These are phyloP conservation scores for Yamadazyma sp. DNA, from an alignment of 805 yeast genomes.

Conservation along the genomic window DNA sequence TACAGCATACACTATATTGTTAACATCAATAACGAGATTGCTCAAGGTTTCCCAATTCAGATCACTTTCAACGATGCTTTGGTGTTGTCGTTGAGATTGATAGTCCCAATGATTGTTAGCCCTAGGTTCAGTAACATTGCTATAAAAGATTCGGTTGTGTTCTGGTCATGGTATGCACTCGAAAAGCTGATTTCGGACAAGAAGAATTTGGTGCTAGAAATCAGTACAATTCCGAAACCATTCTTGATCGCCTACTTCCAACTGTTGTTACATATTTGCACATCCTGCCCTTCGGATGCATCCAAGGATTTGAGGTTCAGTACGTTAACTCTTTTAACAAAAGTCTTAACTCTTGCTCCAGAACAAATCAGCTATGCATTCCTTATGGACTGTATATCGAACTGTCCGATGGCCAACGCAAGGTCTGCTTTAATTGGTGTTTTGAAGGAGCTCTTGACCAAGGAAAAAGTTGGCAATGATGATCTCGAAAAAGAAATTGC, in stretches of 20 bases:
- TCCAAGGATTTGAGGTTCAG: constrained; percentile 35
- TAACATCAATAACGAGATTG: background rate
- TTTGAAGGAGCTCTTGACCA: constrained; percentile 62
- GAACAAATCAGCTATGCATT: constrained; percentile 60
- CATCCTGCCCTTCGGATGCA: constrained; percentile 18
- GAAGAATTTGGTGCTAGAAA: constrained; percentile 27
- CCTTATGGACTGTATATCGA: constrained; percentile 58
- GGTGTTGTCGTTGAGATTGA: constrained; percentile 25
- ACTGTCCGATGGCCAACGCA: constrained; percentile 64
- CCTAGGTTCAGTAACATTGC: constrained; percentile 21
- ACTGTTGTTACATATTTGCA: constrained; percentile 23
- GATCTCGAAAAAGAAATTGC: constrained; percentile 3
- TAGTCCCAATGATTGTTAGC: constrained; percentile 38
- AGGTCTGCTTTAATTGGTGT: constrained; percentile 63
- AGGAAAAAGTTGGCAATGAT: constrained; percentile 20
- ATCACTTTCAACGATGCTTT: constrained; percentile 23
- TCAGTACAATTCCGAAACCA: constrained; percentile 30
- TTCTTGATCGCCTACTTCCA: constrained; percentile 33
- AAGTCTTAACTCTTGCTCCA: constrained; percentile 56
- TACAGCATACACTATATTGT: constrained; percentile 2
- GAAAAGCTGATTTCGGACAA: constrained; percentile 10
- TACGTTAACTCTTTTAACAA: constrained; percentile 61
- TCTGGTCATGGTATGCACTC: constrained; percentile 40
- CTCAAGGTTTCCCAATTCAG: constrained; percentile 4
- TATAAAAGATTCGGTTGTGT: constrained; percentile 29